These are phyloP conservation scores for Exobasidium rhododendri DNA, from an alignment of 1,284 basidiomycete species.

Conservation along the genomic window DNA sequence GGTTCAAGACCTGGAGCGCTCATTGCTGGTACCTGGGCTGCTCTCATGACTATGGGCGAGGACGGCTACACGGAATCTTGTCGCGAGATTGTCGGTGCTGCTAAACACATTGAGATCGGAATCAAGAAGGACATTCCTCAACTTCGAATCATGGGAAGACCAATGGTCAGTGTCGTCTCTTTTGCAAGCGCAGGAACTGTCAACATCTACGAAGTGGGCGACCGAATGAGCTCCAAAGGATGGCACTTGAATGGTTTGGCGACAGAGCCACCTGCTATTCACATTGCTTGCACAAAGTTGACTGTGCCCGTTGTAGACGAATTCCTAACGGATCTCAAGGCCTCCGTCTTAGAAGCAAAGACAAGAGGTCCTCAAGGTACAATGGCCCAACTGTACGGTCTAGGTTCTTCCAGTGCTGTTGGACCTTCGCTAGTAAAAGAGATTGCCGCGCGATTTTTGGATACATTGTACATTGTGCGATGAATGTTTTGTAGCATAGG, in stretches of 20 bases:
- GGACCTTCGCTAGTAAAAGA: conserved; percentile 85
- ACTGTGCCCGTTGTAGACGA: conserved; percentile 73
- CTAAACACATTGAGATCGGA: conserved; percentile 66
- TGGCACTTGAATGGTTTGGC: conserved; percentile 84
- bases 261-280: conserved; percentile 72
- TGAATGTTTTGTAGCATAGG: background rate
- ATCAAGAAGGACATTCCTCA: conserved; percentile 68
- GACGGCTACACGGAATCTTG: conserved; percentile 91
- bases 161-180: conserved; percentile 84
- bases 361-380: conserved; percentile 30
- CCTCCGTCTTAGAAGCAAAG: conserved; percentile 59
- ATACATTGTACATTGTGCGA: conserved; percentile 26
- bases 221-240: conserved; percentile 70
- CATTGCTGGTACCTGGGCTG: conserved; percentile 93
- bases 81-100: conserved; percentile 71
- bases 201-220: conserved; percentile 81
- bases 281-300: conserved; percentile 85
- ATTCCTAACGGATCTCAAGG: conserved; percentile 78
- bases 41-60: conserved; percentile 85
- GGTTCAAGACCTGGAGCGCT: conserved; percentile 75
- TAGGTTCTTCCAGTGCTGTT: conserved; percentile 80
- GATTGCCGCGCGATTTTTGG: conserved; percentile 63
- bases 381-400: conserved; percentile 60
- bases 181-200: conserved; percentile 65
- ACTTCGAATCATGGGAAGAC: conserved; percentile 80